Evolutionary conservation across 2,329 filamentous ascomycete genomes (phyloP).

Genomic region (Pseudogymnoascus sp.): DNA sequence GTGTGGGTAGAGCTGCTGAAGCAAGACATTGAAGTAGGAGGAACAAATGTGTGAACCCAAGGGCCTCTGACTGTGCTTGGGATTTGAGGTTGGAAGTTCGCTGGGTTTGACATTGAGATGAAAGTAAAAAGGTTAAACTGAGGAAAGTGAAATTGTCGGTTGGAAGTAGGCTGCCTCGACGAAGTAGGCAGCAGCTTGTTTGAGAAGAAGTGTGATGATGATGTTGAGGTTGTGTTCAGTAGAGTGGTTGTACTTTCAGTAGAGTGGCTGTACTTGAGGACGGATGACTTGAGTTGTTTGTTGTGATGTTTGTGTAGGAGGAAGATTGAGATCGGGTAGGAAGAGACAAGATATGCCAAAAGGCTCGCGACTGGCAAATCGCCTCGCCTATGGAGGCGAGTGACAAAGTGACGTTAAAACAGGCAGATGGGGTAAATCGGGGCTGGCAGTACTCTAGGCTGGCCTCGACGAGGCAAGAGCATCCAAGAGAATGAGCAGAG

Average conservation of each 20-base stretch:
- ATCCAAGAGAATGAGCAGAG: neutral
- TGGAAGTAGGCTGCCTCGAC: neutral
- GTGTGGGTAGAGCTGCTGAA: neutral
- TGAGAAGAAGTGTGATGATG: neutral
- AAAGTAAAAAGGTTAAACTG: neutral
- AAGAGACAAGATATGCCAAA: neutral
- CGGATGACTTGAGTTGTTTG: neutral
- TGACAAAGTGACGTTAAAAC: neutral
- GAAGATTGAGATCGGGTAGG: neutral
- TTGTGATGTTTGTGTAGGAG: slow-evolving; percentile 1
- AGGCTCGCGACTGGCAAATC: neutral
- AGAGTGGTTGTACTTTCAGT: neutral
- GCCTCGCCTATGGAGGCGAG: neutral
- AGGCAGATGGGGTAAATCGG: neutral
- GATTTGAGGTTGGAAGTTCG: slow-evolving; percentile 50
- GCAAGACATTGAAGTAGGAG: slow-evolving; percentile 27
- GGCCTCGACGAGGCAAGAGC: neutral
- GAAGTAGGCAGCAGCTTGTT: neutral
- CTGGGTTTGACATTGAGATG: slow-evolving; percentile 3
- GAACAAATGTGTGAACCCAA: slow-evolving; percentile 48
- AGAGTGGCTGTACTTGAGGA: neutral
- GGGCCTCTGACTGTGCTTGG: slow-evolving; percentile 51
- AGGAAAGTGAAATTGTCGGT: neutral
- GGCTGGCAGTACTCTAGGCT: neutral
- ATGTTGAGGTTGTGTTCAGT: neutral